These are phyloP conservation scores for Lanmaoa rubissima DNA, from an alignment of 768 basidiomycete genomes.

Conservation along the genomic window DNA sequence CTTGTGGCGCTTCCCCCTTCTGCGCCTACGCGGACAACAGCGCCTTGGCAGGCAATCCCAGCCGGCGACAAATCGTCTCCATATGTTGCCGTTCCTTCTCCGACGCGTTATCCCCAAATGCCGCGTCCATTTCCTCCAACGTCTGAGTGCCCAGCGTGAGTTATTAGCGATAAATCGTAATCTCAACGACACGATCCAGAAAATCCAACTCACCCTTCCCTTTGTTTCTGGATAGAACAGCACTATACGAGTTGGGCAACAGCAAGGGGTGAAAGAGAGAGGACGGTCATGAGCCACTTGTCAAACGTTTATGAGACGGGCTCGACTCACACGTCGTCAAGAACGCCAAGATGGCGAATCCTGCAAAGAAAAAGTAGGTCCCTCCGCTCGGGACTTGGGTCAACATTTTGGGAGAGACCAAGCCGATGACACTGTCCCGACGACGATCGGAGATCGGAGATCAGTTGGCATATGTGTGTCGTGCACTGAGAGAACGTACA, in stretches of 20 bases:
- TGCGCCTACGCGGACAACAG: constrained; percentile 17
- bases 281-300: not conserved
- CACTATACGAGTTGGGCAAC: constrained; percentile 5
- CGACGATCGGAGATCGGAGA: not conserved
- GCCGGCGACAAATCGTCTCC: constrained; percentile 27
- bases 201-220: constrained; percentile 26
- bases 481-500: constrained; percentile 16
- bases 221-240: constrained; percentile 33
- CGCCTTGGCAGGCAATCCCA: constrained; percentile 28
- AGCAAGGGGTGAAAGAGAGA: no score
- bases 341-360: constrained; percentile 26
- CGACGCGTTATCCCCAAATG: constrained; percentile 30
- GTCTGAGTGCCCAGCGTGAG: constrained; percentile 18
- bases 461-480: not conserved
- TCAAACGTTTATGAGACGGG: not conserved
- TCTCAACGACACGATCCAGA: not conserved
- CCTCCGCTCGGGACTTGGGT: constrained; percentile 19
- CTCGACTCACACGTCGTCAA: constrained; percentile 26
- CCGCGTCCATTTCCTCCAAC: constrained; percentile 33
- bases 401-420: constrained; percentile 31
- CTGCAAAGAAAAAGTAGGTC: constrained; percentile 31
- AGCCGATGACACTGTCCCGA: constrained; percentile 23
- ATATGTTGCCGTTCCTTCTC: constrained; percentile 28
- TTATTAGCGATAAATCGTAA: not conserved
- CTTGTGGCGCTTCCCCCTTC: no score